Evolutionary conservation across 1,139 yeast genomes (phyloP).

Genomic region (Suhomyces coccinellae): DNA sequence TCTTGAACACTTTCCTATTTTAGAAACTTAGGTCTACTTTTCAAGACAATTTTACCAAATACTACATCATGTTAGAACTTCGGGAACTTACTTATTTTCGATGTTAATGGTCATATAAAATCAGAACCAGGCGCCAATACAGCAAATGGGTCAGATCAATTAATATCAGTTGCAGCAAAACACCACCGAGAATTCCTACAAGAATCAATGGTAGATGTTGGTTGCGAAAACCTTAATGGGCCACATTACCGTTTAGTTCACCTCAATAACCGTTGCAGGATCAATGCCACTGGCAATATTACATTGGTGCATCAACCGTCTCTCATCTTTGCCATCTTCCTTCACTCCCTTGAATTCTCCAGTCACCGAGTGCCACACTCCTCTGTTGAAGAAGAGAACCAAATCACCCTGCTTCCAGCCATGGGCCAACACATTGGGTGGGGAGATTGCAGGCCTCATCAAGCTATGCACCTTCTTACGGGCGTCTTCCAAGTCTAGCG

Average conservation of each 20-base stretch:
- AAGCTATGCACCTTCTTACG: conserved; percentile 66
- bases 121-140: too few relatives aligned
- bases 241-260: not conserved
- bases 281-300: conserved; percentile 81
- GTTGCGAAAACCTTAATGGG: not conserved
- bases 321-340: conserved; percentile 57
- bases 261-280: conserved; percentile 35
- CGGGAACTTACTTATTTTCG: too few relatives aligned
- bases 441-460: conserved; percentile 85
- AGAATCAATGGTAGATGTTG: not conserved
- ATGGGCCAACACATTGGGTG: conserved; percentile 73
- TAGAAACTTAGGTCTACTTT: too few relatives aligned
- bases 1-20: too few relatives aligned
- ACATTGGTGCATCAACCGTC: conserved; percentile 88
- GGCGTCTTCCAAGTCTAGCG: conserved; percentile 65
- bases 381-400: conserved; percentile 81
- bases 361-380: conserved; percentile 88
- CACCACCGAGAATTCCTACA: not conserved
- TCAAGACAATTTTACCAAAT: too few relatives aligned
- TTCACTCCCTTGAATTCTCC: conserved; percentile 68
- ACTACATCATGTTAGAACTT: too few relatives aligned
- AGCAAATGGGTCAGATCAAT: too few relatives aligned
- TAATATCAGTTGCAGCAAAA: not conserved
- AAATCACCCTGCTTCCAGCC: conserved; percentile 81
- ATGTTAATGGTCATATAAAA: too few relatives aligned